Percentiles rank a stretch among this genome's conserved stretches.
Evolutionary conservation across 2,329 filamentous ascomycete genomes (phyloP).

Genomic region (Davidsoniella virescens): DNA sequence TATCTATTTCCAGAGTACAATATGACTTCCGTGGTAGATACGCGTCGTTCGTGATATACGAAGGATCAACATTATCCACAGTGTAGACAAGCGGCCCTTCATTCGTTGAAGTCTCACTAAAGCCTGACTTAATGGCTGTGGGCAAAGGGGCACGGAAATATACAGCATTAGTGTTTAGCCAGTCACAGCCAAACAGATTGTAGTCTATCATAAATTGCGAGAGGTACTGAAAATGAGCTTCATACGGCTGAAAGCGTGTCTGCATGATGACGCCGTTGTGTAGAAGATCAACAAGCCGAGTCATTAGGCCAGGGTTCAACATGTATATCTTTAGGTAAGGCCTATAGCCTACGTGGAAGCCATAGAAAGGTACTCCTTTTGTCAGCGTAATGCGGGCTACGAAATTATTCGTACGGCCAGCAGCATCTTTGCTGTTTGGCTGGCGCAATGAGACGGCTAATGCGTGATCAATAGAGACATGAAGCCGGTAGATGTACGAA

Average conservation of each 20-base stretch:
- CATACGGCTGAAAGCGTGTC: constrained; percentile 72
- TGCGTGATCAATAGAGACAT: constrained; percentile 80
- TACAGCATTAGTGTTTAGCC: constrained; percentile 51
- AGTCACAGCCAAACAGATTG: constrained; percentile 78
- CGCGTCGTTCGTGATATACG: constrained; percentile 37
- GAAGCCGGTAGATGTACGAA: constrained; percentile 59
- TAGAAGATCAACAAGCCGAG: constrained; percentile 71
- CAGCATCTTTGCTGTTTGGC: neutral
- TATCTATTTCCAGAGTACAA: constrained; percentile 77
- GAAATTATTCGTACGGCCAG: constrained; percentile 38
- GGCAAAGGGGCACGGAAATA: constrained; percentile 61
- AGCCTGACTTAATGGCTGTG: constrained; percentile 41
- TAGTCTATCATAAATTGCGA: constrained; percentile 98
- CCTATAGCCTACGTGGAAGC: constrained; percentile 81
- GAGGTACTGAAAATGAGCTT: constrained; percentile 82
- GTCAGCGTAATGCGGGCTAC: constrained; percentile 83
- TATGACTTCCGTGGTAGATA: constrained; percentile 65
- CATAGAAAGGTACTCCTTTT: constrained; percentile 91
- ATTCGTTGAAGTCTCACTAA: constrained; percentile 60
- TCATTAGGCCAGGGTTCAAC: constrained; percentile 74
- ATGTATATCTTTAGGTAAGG: constrained; percentile 92
- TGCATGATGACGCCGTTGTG: constrained; percentile 80
- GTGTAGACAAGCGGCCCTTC: constrained; percentile 47
- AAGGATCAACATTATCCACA: constrained; percentile 20
- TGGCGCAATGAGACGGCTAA: constrained; percentile 68